Base-by-base conservation (phyloP, 2,329 filamentous ascomycete genomes). In the Epichloe sylvatica region DNA sequence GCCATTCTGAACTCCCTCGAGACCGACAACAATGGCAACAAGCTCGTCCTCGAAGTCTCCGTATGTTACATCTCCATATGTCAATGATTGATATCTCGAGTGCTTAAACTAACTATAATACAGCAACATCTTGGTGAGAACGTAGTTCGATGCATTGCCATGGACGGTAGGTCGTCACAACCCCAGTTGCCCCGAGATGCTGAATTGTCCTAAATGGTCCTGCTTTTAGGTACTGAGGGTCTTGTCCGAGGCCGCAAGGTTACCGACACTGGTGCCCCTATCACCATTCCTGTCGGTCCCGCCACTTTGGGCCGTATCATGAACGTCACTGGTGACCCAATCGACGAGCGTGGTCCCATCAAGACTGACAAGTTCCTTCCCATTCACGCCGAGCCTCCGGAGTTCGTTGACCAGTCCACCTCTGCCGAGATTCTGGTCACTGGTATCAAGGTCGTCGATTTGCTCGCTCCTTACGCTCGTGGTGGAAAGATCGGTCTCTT, bases 401-500 rank as follows among this genome's bases (percentile, higher is more conserved):
- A 75, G 69, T 98, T 97, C 80, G 78, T 79, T 61, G 92, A 98
- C 67, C 92, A 98, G 80, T 94, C 92, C 59, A 98, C 92, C 63
- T 78, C 81, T 64, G 92, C 92, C 63, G 92, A 98, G 78, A 83
- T 98, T 73, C 83, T 98, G 62, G 86, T 94, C 65, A 98, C 92
- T 62, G 92, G 92, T 84, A 98, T 98, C 83, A 98, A 98, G 86
- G 92, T 98, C 72, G 92, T 98, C 76, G 92, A 98, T 73, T 81
- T 98, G 61, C 83, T 98, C 67, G 92, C 92, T 65, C 92, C 92
- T 66, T 98, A 98, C 75, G 92, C 92, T 71, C 92, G 92, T 94
- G 92, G 92, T 88, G 92, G 92, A 83, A 98, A 98, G 86, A 98
- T 98, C 81, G 92, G 92, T 87, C 89, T 98, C 63, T 98, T 98